A percentile compares a stretch with the other conserved stretches of the same genome.
These are phyloP conservation scores for Parascedosporium putredinis DNA, from an alignment of 2,329 filamentous ascomycete genomes.

Conservation along the genomic window DNA sequence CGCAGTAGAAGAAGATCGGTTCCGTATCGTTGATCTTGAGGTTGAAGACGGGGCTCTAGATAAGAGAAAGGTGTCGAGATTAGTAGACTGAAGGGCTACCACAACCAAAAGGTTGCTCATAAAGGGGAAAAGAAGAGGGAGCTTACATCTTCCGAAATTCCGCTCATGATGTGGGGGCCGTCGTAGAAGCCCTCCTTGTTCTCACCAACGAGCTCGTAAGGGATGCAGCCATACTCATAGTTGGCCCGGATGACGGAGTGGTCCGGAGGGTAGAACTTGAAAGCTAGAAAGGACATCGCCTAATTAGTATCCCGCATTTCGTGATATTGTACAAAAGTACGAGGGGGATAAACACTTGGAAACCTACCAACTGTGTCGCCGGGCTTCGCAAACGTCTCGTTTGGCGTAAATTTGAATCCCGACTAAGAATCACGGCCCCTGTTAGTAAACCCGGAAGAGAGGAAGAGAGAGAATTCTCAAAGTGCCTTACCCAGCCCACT, in stretches of 20 bases:
- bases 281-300: too few relatives aligned
- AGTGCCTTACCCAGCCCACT: conserved; percentile 12
- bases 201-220: conserved; percentile 41
- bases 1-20: conserved; percentile 62
- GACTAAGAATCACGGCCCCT: too few relatives aligned
- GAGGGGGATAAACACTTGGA: too few relatives aligned
- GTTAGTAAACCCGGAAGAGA: too few relatives aligned
- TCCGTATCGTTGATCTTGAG: conserved; percentile 45
- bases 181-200: conserved; percentile 43
- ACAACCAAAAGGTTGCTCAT: background rate
- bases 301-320: too few relatives aligned
- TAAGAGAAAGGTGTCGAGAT: background rate
- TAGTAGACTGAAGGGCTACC: too few relatives aligned
- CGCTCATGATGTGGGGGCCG: conserved; percentile 34
- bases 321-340: too few relatives aligned
- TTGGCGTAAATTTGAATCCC: conserved; percentile 22
- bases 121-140: background rate
- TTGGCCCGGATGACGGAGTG: conserved; percentile 55
- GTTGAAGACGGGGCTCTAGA: conserved; percentile 29
- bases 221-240: conserved; percentile 51
- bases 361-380: conserved; percentile 37
- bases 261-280: conserved; percentile 51
- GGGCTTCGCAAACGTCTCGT: conserved; percentile 21
- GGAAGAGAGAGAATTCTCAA: too few relatives aligned
- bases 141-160: conserved; percentile 34